These are phyloP conservation scores for Hyphochytrium catenoides DNA, from an alignment of 352 stramenopile genomes.

Conservation along the genomic window DNA sequence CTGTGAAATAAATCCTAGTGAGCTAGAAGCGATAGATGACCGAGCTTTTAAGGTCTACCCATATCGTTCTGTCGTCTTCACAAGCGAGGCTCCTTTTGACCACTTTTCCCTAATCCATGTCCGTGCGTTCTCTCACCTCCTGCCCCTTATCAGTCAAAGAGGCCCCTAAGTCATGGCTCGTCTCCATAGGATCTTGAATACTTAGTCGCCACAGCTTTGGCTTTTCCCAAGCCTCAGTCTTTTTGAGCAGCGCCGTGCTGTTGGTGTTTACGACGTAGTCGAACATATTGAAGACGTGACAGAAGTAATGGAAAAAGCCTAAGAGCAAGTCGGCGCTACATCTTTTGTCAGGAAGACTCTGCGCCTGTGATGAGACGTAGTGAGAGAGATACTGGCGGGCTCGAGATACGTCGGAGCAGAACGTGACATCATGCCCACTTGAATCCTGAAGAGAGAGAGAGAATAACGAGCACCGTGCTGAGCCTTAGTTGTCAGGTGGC, in stretches of 20 bases:
- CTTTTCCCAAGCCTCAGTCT: slow-evolving; percentile 10
- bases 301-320: slow-evolving; percentile 90
- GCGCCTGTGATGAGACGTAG: too few relatives aligned
- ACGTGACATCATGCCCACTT: slow-evolving; percentile 39
- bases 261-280: slow-evolving; percentile 76
- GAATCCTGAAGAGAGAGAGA: slow-evolving; percentile 8
- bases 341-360: too few relatives aligned
- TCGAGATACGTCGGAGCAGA: slow-evolving; percentile 20
- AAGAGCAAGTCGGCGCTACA: slow-evolving; percentile 65
- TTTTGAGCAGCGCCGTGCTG: slow-evolving; percentile 10
- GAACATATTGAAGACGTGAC: slow-evolving; percentile 85
- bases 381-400: slow-evolving; percentile 22
- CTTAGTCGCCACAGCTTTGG: slow-evolving; percentile 48
- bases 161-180: slow-evolving; percentile 37
- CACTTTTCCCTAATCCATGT: too few relatives aligned
- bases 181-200: slow-evolving; percentile 57
- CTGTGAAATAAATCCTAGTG: too few relatives aligned
- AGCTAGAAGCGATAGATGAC: too few relatives aligned
- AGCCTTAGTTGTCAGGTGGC: slow-evolving; percentile 12
- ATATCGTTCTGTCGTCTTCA: too few relatives aligned
- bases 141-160: slow-evolving; percentile 39
- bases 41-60: too few relatives aligned
- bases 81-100: too few relatives aligned
- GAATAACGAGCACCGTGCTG: neutral
- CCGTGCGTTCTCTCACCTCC: too few relatives aligned